Conservation (phyloP, 2,329 filamentous ascomycete genomes). For the Stachybotrys chlorohalonatus region DNA sequence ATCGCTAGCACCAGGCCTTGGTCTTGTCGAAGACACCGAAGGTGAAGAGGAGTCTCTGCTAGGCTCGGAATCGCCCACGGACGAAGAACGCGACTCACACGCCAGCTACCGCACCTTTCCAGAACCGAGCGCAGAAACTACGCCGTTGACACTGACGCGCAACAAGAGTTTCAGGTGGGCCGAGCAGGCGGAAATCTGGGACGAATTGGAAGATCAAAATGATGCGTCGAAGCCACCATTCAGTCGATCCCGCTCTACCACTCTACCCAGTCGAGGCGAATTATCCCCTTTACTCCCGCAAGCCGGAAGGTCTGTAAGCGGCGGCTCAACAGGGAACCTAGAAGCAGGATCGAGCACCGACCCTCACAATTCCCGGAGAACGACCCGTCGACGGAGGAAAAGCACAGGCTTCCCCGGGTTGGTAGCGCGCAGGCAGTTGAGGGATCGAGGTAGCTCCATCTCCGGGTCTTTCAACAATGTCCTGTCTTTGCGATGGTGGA, state of each 20-base stretch:
- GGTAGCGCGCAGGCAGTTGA: conserved; percentile 37
- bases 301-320: conserved; percentile 19
- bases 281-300: conserved; percentile 28
- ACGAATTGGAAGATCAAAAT: conserved; percentile 71
- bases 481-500: conserved; percentile 49
- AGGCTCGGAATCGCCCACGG: conserved; percentile 33
- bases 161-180: conserved; percentile 47
- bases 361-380: conserved; percentile 15
- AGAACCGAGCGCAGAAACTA: conserved; percentile 23
- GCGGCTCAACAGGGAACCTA: conserved; percentile 11
- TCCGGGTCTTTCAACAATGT: conserved; percentile 44
- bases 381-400: conserved; percentile 38
- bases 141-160: conserved; percentile 28
- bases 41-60: conserved; percentile 50
- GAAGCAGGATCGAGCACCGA: conserved; percentile 21
- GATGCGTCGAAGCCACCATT: conserved; percentile 26
- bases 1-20: conserved; percentile 71
- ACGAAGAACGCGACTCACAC: conserved; percentile 28
- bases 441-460: conserved; percentile 28
- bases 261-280: conserved; percentile 33
- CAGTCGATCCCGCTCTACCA: conserved; percentile 37
- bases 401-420: conserved; percentile 56
- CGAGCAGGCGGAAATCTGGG: conserved; percentile 78
- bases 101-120: conserved; percentile 40
- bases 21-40: conserved; percentile 63